Evolutionary conservation across 805 yeast species (phyloP).

Genomic region (Saccharomyces paradoxus): DNA sequence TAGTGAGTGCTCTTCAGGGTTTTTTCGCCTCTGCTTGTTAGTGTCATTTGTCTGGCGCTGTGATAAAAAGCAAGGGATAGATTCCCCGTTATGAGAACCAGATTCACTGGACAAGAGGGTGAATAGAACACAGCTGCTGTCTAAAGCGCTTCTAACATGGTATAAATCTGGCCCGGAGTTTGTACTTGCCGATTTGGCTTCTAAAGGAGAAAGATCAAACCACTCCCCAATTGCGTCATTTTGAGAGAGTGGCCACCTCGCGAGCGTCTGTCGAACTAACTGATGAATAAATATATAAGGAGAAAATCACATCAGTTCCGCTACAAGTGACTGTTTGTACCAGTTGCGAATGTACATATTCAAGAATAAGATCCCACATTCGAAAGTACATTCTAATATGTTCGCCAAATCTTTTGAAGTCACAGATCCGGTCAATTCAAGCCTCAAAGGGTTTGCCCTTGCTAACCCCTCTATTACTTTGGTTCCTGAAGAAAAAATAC

Average conservation of each 20-base stretch:
- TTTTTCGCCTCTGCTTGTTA: too few species aligned
- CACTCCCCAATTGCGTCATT: neutral
- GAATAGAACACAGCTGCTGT: neutral
- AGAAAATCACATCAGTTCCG: neutral
- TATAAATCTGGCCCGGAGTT: neutral
- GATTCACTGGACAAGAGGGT: neutral
- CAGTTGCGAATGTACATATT: neutral
- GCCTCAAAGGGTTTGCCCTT: conserved; percentile 34
- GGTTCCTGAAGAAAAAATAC: conserved; percentile 32
- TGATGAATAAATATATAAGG: neutral
- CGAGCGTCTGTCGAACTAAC: neutral
- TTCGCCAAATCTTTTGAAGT: conserved; percentile 34
- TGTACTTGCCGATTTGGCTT: neutral
- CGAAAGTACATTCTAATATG: neutral
- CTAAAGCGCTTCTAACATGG: neutral
- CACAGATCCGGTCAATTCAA: conserved; percentile 31
- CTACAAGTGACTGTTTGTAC: neutral
- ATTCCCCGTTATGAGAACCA: neutral
- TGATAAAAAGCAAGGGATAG: neutral
- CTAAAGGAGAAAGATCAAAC: neutral
- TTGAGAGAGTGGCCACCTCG: neutral
- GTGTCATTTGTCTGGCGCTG: neutral
- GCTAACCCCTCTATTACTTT: conserved; percentile 33
- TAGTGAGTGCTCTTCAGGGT: neutral
- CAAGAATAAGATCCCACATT: neutral